Evolutionary conservation across 2,329 filamentous ascomycete genomes (phyloP).

Genomic region (Tolypocladium inflatum): DNA sequence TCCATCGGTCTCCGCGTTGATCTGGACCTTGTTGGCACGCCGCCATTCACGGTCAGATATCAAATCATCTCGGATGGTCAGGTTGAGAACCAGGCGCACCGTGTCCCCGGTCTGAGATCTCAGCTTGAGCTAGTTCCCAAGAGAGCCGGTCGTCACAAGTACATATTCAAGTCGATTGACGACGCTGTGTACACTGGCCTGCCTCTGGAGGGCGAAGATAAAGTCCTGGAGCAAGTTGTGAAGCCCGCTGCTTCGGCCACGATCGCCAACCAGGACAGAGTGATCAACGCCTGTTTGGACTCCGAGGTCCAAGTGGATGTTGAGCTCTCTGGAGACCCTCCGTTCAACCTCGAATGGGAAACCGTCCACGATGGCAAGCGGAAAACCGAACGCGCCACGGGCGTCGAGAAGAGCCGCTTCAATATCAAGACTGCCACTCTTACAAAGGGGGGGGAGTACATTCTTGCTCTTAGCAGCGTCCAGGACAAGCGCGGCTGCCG

Average conservation of each 20-base stretch:
- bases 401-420: constrained; percentile 53
- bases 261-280: constrained; percentile 44
- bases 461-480: constrained; percentile 73
- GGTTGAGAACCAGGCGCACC: constrained; percentile 42
- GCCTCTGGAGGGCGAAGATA: constrained; percentile 49
- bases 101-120: constrained; percentile 62
- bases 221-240: constrained; percentile 75
- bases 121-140: constrained; percentile 78
- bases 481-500: constrained; percentile 83
- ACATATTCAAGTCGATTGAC: constrained; percentile 71
- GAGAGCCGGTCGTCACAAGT: constrained; percentile 76
- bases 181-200: constrained; percentile 72
- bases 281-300: constrained; percentile 69
- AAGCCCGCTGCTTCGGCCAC: constrained; percentile 84
- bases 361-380: constrained; percentile 82
- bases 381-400: constrained; percentile 53
- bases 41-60: constrained; percentile 80
- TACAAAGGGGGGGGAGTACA: constrained; percentile 79
- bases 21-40: constrained; percentile 82
- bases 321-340: constrained; percentile 67
- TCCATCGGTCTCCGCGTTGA: constrained; percentile 85
- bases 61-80: constrained; percentile 56
- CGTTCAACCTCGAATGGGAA: constrained; percentile 88
- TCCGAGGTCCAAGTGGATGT: constrained; percentile 69
- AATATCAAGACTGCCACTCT: constrained; percentile 69